Conservation (phyloP, 1,284 basidiomycete species). For the Fomes fomentarius region DNA sequence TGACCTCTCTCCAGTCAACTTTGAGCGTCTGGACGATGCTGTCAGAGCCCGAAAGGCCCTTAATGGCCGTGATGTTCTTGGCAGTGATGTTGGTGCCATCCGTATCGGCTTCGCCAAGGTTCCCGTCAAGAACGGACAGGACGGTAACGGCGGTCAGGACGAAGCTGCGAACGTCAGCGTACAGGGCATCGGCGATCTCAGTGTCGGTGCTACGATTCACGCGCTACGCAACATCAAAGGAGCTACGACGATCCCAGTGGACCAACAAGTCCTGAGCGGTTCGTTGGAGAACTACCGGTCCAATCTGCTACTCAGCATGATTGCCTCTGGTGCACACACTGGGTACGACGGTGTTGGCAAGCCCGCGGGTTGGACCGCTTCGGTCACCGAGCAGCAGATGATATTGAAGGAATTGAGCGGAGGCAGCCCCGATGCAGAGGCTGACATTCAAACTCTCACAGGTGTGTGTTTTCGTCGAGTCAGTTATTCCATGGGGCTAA, state of each 20-base stretch:
- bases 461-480: conserved; percentile 53
- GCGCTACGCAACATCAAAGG: conserved; percentile 86
- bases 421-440: conserved; percentile 78
- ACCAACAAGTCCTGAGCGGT: conserved; percentile 90
- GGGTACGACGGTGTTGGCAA: conserved; percentile 61
- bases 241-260: conserved; percentile 84
- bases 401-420: conserved; percentile 90
- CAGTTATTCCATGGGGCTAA: neutral
- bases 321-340: conserved; percentile 82
- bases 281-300: conserved; percentile 93
- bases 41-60: conserved; percentile 93
- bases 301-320: conserved; percentile 88
- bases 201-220: conserved; percentile 83
- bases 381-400: conserved; percentile 91
- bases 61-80: conserved; percentile 93
- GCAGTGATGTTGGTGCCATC: conserved; percentile 93
- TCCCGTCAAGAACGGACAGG: conserved; percentile 83
- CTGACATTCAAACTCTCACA: conserved; percentile 80
- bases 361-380: conserved; percentile 64
- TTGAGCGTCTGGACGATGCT: conserved; percentile 95
- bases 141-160: conserved; percentile 62
- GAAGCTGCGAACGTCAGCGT: conserved; percentile 67
- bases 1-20: conserved; percentile 71
- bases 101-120: conserved; percentile 97
- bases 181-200: conserved; percentile 79